phyloP scores from a whole-genome alignment of 768 basidiomycete species.

The Suillus subalutaceus region DNA sequence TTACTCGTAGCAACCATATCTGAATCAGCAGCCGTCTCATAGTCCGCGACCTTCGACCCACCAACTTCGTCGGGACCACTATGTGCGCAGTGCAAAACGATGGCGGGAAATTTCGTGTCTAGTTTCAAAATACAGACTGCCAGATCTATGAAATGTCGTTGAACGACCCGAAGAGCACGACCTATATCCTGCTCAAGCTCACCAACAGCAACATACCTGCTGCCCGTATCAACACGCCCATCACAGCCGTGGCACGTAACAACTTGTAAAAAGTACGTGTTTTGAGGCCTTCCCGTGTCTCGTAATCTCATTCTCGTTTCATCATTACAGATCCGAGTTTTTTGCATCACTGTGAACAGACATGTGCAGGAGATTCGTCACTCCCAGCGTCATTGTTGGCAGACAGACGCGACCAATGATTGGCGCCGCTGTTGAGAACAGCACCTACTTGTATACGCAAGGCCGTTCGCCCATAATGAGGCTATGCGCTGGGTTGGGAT shows the following conservation, averaged over 20 bases:
- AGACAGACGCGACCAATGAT: too few species aligned
- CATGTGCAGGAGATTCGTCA: background rate
- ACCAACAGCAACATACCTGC: background rate
- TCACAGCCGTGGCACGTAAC: background rate
- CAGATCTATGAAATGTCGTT: background rate
- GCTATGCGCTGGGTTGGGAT: too few species aligned
- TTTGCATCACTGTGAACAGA: background rate
- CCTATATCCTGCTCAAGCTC: background rate
- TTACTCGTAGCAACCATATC: background rate
- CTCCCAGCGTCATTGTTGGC: background rate
- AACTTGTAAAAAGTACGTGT: background rate
- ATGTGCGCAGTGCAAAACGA: background rate
- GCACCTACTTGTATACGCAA: background rate
- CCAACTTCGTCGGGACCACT: background rate
- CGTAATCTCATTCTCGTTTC: background rate
- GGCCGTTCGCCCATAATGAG: background rate
- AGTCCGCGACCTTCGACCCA: conserved; percentile 1
- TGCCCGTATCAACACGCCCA: conserved; percentile 2
- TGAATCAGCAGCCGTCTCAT: background rate
- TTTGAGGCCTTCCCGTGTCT: background rate
- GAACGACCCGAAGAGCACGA: background rate
- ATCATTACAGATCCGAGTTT: background rate
- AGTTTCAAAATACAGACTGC: background rate
- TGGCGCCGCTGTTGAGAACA: background rate
- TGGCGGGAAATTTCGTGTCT: background rate